Evolutionary conservation across 768 basidiomycete species (phyloP).

Genomic region (Rhodosporidiobolus sp.): DNA sequence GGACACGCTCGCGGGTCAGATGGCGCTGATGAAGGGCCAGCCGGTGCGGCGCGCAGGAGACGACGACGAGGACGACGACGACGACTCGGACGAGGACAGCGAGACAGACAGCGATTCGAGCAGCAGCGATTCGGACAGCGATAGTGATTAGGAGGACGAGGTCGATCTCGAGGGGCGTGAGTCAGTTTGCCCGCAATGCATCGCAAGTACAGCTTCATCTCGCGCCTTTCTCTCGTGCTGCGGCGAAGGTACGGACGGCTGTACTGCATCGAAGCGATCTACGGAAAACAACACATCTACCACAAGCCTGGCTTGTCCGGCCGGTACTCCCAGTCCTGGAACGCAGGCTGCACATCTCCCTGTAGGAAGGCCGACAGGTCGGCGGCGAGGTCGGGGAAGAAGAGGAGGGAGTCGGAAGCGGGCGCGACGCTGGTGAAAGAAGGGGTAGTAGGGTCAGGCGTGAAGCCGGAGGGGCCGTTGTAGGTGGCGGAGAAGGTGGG

Average conservation of each 20-base stretch:
- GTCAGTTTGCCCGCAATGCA: neutral
- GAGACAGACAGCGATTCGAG: constrained; percentile 52
- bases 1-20: constrained; percentile 92
- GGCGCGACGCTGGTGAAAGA: too few species aligned
- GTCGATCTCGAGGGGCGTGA: neutral
- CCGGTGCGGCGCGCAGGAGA: constrained; percentile 41
- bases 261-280: too few species aligned
- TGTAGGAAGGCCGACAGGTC: neutral
- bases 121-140: constrained; percentile 7
- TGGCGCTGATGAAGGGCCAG: constrained; percentile 73
- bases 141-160: neutral
- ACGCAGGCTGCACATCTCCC: neutral
- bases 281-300: too few species aligned
- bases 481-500: too few species aligned
- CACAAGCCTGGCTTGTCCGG: too few species aligned
- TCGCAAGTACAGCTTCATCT: neutral
- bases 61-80: constrained; percentile 56
- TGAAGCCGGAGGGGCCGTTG: too few species aligned
- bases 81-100: constrained; percentile 57
- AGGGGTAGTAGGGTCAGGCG: too few species aligned
- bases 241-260: too few species aligned
- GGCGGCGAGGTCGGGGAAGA: too few species aligned
- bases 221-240: too few species aligned
- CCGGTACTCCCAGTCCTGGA: too few species aligned
- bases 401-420: too few species aligned